Percentiles rank a stretch among this genome's conserved stretches.
Conservation (phyloP, 129 eudicot genomes). For the Chrysanthemum seticuspe region DNA sequence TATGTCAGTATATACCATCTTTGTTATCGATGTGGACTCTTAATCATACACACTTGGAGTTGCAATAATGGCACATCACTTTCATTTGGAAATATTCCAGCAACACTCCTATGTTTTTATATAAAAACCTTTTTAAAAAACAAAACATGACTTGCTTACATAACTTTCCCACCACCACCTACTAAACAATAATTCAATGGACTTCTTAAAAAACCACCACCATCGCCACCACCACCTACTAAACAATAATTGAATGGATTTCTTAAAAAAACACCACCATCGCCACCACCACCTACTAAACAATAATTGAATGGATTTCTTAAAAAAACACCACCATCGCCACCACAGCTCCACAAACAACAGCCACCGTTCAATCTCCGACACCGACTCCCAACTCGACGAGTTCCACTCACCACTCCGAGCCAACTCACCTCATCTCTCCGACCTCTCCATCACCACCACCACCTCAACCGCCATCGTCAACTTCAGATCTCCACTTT, state of each 20-base stretch:
- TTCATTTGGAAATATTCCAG: too few species aligned
- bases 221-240: conserved; percentile 26
- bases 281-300: conserved; percentile 12
- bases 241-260: conserved; percentile 23
- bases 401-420: conserved; percentile 81
- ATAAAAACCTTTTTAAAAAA: too few species aligned
- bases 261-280: conserved; percentile 28
- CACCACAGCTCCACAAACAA: conserved; percentile 40
- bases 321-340: conserved; percentile 28
- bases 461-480: conserved; percentile 36
- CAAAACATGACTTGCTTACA: conserved; percentile 9
- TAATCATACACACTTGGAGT: too few species aligned
- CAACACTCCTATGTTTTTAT: too few species aligned
- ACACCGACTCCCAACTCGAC: conserved; percentile 60
- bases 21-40: too few species aligned
- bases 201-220: conserved; percentile 30
- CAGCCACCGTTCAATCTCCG: conserved; percentile 62
- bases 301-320: conserved; percentile 28
- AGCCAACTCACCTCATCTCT: conserved; percentile 51
- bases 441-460: conserved; percentile 44
- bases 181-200: conserved; percentile 16
- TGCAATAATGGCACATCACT: too few species aligned
- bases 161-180: conserved; percentile 13
- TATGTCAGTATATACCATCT: too few species aligned
- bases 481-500: conserved; percentile 52